Percentiles rank a stretch among this genome's conserved stretches.
These are phyloP conservation scores for Rhodosorus marinus DNA, from an alignment of 23 red algal species.

Conservation along the genomic window DNA sequence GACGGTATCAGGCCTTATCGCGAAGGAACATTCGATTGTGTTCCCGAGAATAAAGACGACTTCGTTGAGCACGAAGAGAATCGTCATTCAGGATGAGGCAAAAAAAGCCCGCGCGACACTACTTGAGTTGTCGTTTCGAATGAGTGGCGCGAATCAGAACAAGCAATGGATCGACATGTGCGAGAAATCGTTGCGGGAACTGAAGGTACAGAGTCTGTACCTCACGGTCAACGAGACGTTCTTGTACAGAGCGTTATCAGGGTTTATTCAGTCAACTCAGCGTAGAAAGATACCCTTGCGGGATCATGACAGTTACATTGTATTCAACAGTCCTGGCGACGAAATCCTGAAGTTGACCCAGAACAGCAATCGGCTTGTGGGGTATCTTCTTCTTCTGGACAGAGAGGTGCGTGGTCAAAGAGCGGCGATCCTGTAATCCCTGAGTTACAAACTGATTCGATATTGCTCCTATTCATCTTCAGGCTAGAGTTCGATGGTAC, in stretches of 20 bases:
- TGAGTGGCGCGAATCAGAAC: background rate
- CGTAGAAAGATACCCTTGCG: background rate
- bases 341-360: background rate
- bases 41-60: background rate
- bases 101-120: background rate
- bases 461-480: too few relatives aligned
- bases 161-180: too few relatives aligned
- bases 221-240: background rate
- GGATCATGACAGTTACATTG: background rate
- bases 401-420: background rate
- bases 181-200: too few relatives aligned
- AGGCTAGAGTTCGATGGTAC: too few relatives aligned
- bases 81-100: background rate
- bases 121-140: background rate
- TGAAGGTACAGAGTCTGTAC: background rate
- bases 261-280: background rate
- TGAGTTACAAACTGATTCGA: too few relatives aligned
- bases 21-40: background rate
- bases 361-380: background rate
- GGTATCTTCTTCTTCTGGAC: background rate
- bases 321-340: background rate
- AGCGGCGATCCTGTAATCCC: background rate
- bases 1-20: background rate
- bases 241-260: background rate
- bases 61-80: background rate